Percentiles rank a stretch among this genome's conserved stretches.
Evolutionary conservation across 2,329 filamentous ascomycete genomes (phyloP).

Genomic region (Clarireedia homoeocarpa): DNA sequence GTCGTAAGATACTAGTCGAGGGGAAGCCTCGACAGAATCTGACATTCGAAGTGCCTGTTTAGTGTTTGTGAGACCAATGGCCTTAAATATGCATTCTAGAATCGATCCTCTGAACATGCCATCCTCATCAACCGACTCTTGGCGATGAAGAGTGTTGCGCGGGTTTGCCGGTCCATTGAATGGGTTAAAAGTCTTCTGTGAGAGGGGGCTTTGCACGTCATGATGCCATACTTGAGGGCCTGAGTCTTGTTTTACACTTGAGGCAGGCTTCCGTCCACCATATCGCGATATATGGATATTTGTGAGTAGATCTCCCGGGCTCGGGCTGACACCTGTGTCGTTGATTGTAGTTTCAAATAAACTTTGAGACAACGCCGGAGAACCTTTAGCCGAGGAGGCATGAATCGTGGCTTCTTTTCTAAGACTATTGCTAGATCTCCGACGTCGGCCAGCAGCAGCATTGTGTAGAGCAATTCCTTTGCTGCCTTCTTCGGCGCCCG

Average conservation of each 20-base stretch:
- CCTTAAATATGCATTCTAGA: constrained; percentile 90
- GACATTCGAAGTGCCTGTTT: constrained; percentile 57
- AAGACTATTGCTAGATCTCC: constrained; percentile 65
- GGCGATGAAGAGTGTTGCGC: constrained; percentile 52
- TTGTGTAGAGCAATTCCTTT: constrained; percentile 98
- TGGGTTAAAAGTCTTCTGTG: constrained; percentile 46
- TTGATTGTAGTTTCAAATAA: constrained; percentile 28
- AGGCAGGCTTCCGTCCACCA: constrained; percentile 37
- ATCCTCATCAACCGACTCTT: constrained; percentile 83
- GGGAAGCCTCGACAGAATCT: constrained; percentile 78
- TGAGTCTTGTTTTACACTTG: constrained; percentile 11
- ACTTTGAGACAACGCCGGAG: constrained; percentile 17
- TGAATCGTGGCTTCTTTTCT: constrained; percentile 74
- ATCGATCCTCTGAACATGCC: constrained; percentile 83
- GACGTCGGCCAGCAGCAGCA: constrained; percentile 53
- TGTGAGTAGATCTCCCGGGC: constrained; percentile 71
- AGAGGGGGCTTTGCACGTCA: constrained; percentile 28
- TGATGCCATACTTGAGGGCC: constrained; percentile 26
- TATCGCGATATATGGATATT: constrained; percentile 65
- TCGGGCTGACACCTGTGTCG: constrained; percentile 38
- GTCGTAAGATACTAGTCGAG: constrained; percentile 76
- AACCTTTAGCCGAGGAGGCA: constrained; percentile 33
- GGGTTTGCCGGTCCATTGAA: constrained; percentile 43
- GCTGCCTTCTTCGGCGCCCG: constrained; percentile 69
- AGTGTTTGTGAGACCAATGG: constrained; percentile 70